phyloP scores from a whole-genome alignment of 164 flowering plant species.

The Berberis thunbergii region DNA sequence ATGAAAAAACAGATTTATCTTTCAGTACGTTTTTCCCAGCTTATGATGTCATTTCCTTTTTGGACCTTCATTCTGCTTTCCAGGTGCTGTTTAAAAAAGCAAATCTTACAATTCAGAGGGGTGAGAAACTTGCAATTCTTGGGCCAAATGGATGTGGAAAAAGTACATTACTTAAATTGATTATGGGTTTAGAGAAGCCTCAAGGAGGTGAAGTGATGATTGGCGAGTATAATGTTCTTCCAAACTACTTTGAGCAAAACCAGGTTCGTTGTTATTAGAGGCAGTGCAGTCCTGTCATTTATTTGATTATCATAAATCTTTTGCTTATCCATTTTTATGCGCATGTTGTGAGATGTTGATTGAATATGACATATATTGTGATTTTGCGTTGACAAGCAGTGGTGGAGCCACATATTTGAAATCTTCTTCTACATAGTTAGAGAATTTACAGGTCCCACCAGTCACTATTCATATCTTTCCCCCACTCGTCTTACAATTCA shows the following conservation, averaged over 20 bases:
- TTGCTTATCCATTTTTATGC: background rate
- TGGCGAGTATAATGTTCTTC: slow-evolving; percentile 93
- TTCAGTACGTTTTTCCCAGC: background rate
- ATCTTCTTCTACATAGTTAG: no score
- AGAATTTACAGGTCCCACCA: no score
- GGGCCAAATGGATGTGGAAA: slow-evolving; percentile 99
- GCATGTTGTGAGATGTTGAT: background rate
- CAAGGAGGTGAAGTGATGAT: slow-evolving; percentile 62
- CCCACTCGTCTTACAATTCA: no score
- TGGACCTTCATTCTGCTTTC: slow-evolving; percentile 5
- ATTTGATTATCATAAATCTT: background rate
- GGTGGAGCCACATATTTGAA: no score
- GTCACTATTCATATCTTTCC: no score
- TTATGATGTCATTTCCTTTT: background rate
- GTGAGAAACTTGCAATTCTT: slow-evolving; percentile 87
- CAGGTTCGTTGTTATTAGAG: slow-evolving; percentile 44
- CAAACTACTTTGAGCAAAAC: slow-evolving; percentile 98
- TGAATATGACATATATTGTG: no score
- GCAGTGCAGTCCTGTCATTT: background rate
- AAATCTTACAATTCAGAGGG: slow-evolving; percentile 71
- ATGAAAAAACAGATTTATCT: background rate
- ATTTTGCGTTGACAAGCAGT: no score
- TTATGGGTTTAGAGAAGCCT: slow-evolving; percentile 85
- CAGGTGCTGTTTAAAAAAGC: slow-evolving; percentile 78
- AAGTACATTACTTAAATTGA: slow-evolving; percentile 82